These are phyloP conservation scores for Ailanthus altissimus DNA, from an alignment of 345 rosid species.

Conservation along the genomic window DNA sequence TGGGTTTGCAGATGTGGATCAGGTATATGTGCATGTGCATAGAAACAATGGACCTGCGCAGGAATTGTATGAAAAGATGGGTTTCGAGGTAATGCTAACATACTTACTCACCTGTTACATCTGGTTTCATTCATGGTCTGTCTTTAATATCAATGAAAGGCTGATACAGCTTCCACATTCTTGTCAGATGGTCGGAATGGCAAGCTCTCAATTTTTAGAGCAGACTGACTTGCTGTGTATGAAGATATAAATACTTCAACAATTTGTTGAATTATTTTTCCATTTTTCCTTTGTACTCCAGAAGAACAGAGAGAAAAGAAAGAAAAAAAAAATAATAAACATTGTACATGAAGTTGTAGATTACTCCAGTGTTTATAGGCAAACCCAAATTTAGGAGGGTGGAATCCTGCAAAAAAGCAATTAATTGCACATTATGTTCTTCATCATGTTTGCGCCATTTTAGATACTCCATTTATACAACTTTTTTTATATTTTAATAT, in stretches of 20 bases:
- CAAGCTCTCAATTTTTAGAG: slow-evolving; percentile 42
- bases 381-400: not conserved
- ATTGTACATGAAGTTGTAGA: slow-evolving; percentile 13
- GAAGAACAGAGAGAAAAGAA: not conserved
- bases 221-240: slow-evolving; percentile 64
- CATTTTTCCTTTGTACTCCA: not conserved
- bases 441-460: slow-evolving; percentile 1
- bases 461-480: not conserved
- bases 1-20: slow-evolving; percentile 55
- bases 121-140: slow-evolving; percentile 10
- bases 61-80: slow-evolving; percentile 60
- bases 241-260: slow-evolving; percentile 29
- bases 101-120: slow-evolving; percentile 9
- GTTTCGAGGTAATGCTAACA: slow-evolving; percentile 61
- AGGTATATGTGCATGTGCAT: slow-evolving; percentile 73
- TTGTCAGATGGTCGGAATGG: slow-evolving; percentile 64
- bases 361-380: not conserved
- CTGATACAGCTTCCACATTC: slow-evolving; percentile 17
- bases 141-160: not conserved
- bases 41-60: slow-evolving; percentile 65
- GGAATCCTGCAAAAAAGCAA: slow-evolving; percentile 7
- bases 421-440: not conserved
- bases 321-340: too few species aligned
- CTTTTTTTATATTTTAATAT: not conserved
- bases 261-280: slow-evolving; percentile 9